Evolutionary conservation across 1,284 basidiomycete genomes (phyloP).

Genomic region (Neolentinus lepideus): DNA sequence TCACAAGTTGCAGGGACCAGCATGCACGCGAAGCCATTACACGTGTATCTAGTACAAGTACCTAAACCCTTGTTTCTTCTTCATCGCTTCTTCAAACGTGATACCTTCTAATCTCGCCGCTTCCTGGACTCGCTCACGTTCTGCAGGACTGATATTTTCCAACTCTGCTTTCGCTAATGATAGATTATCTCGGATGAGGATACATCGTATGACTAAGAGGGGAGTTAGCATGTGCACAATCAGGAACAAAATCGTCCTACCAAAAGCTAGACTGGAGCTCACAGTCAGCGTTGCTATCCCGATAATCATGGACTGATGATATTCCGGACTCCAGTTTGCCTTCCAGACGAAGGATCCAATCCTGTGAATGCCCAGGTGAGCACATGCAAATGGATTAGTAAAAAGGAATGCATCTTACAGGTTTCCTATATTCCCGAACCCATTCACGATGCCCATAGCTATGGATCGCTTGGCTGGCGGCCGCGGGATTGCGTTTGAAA

Average conservation of each 20-base stretch:
- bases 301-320: constrained; percentile 14
- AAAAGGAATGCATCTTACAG: constrained; percentile 6
- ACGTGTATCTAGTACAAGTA: constrained; percentile 11
- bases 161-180: constrained; percentile 15
- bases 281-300: constrained; percentile 9
- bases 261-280: constrained; percentile 7
- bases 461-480: constrained; percentile 18
- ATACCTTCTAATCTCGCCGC: constrained; percentile 8
- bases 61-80: constrained; percentile 9
- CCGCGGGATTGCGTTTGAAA: constrained; percentile 17
- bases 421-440: constrained; percentile 12
- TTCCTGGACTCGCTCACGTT: constrained; percentile 8
- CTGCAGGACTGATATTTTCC: not conserved
- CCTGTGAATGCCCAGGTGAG: constrained; percentile 1
- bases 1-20: no score
- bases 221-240: not conserved
- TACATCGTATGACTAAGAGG: constrained; percentile 10
- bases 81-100: constrained; percentile 10
- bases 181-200: constrained; percentile 10
- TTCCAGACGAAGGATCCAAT: constrained; percentile 16
- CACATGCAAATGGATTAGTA: constrained; percentile 1
- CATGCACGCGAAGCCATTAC: no score
- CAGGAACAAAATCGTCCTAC: constrained; percentile 6
- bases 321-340: constrained; percentile 14
- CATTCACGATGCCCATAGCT: constrained; percentile 17